Base-by-base conservation (phyloP, 2,329 filamentous ascomycete genomes). In the Lasiodiplodia gonubiensis region DNA sequence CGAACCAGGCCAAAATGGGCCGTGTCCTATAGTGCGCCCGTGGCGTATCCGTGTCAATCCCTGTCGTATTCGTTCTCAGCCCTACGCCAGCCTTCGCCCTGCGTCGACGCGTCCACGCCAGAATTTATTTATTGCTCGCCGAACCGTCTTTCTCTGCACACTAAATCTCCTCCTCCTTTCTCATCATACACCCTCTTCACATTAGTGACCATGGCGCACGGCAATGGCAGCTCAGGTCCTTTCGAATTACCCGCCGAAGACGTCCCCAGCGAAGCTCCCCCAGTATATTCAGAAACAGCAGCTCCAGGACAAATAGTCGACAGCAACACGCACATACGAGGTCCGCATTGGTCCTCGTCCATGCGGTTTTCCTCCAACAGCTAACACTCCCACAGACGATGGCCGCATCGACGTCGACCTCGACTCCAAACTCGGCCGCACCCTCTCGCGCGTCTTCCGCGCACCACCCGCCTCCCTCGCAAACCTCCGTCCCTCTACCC, bases 381-480 rank as follows among this genome's bases (percentile, higher is more conserved):
- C 49, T 27, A 14, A 52, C 49, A 14, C 49, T 6, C 14, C 23
- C 55, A 30, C 42, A 42, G 52, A 55, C 12, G 72, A 76, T 48
- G 74, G 73, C 53, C 72, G 71, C 52, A 70, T 76, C 49, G 67
- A 74, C 35, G 73, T 76, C 37, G 71, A 75, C 59, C 70, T 76
- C 33, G 59, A 73, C 27, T 73, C 72, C 10, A 53, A 67, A 23
- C 69, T 73, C 16, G 63, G 49, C 63, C 49, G 51, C 33, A 23
- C 25, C 3, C 51, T 65, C 39, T 54, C 63, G 18, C 49, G 49
- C 49, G 39, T 65, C 33, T 33, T 55, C 63, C 60, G 39, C 60
- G 48, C 48, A 48, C 18, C 46, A 21, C 30, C 27, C 37, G 21
- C 21, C 21, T 46, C 61, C 18, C 51, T 23, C 42, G 49, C 8